Base-by-base conservation (phyloP, 1,284 basidiomycete species). In the Sanghuangporus baumii region DNA sequence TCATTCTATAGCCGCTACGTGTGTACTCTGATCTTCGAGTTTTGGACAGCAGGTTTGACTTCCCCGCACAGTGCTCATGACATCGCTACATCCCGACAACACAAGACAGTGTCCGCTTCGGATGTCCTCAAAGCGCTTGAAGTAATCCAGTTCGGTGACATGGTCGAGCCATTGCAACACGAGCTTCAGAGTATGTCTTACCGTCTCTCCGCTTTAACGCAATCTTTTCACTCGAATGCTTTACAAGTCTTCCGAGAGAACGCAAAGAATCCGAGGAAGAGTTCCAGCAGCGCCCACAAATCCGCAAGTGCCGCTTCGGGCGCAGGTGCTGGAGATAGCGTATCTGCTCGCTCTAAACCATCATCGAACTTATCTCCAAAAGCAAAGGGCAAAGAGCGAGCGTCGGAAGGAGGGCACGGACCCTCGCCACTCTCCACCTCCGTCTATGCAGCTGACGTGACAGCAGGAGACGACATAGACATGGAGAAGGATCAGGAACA, bases 121-220 rank as follows among this genome's bases (percentile, higher is more conserved):
- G 94, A 96, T 71, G 92, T 97, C 0, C 81, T 96, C 64, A 92
- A 89, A 70, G 94, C 93, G 0, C 81, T 95, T 4, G 90, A 91
- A 68, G 78, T 87, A 55, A 79, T 94, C 54, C 91, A 94, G 66
- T 89, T 96, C 67, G 85, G 86, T 3, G 89, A 93, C 66, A 78
- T 94, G 55, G 81, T 88, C 1, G 83, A 84, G 37, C 75, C 80
- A 23, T 76, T 95, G 5, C 88, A 91, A 66, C 76, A 75, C 0
- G 92, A 96, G 70, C 81, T 96, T 6, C 78, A 84, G 64, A 79
- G 93, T 92, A 66, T 67, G 80, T 77, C 34, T 20, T 50, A 23
- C 20, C 38, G 5, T 55, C 46, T 26, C 26, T 38, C 7, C 31
- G 9, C 20, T 34, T 57, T 55, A 31, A 16, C 43, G 47, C 48